Percentiles rank a stretch among this genome's conserved stretches.
Conservation (phyloP, 2,329 filamentous ascomycete genomes). For the Ophiostoma sp. region DNA sequence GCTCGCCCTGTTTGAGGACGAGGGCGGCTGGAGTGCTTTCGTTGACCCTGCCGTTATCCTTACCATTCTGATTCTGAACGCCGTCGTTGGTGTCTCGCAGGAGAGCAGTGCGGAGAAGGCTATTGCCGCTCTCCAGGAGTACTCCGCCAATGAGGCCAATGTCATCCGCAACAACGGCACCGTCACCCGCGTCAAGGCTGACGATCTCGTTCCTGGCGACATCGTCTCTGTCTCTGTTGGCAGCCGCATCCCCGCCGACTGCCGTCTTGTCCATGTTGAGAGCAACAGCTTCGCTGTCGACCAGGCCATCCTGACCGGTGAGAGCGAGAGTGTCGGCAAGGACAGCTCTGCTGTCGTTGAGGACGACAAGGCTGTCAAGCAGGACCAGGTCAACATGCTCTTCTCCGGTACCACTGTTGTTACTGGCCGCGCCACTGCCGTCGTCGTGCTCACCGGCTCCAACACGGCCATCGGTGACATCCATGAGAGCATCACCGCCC, state of each 20-base stretch:
- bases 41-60: constrained; percentile 95
- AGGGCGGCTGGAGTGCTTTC: constrained; percentile 94
- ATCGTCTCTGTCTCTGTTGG: constrained; percentile 85
- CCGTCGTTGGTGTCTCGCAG: constrained; percentile 95
- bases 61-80: constrained; percentile 94
- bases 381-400: constrained; percentile 96
- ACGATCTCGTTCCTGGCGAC: constrained; percentile 93
- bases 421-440: constrained; percentile 84
- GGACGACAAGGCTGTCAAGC: constrained; percentile 86
- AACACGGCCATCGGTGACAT: constrained; percentile 97
- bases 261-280: constrained; percentile 82
- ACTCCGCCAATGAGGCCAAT: constrained; percentile 97
- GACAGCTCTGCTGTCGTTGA: constrained; percentile 65
- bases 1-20: constrained; percentile 87
- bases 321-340: constrained; percentile 96
- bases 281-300: constrained; percentile 98
- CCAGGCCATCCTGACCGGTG: constrained; percentile 94
- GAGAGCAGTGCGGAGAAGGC: constrained; percentile 98
- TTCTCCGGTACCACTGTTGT: constrained; percentile 98
- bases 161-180: constrained; percentile 79
- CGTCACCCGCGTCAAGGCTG: constrained; percentile 83
- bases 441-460: constrained; percentile 86
- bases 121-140: constrained; percentile 96
- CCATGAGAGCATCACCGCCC: constrained; percentile 95
- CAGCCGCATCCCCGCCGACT: constrained; percentile 92